Evolutionary conservation across 179 eudicot species (phyloP), one percentile per base, ranked within the genome.

Genomic region (Actinidia polygama): DNA sequence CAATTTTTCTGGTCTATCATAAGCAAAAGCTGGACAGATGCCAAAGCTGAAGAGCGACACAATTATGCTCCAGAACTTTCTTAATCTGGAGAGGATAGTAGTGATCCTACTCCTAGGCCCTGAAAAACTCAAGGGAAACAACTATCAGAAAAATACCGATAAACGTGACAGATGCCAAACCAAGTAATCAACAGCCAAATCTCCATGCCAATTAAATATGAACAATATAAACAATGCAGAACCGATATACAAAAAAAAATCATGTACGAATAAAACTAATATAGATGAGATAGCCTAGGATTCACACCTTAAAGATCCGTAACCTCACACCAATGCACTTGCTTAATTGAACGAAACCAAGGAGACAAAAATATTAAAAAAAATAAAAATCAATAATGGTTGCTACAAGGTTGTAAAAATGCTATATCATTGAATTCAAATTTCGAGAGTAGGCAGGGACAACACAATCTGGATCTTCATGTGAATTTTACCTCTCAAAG

Each of bases 161-260:
- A 51, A 55, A 16, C 50, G 57, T 77, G 15, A 58, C 58, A 59
- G 19, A 77, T 59, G 79, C 79, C 63, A 75, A 75, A 75, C 47
- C 64, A 75, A 54, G 79, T 24, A 63, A 36, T 21, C 36, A 3
- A 63, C 69, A 63, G 26, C 23, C 1, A 4, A 67, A 67, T 26
- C 18, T 36, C 72, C 7, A 67, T 16, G 19, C 30, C 68, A 14
- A 19, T 55, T 7, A 50, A 75, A 54, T 14, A 26, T 40, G n/a
- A 75, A 6, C 36, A 21, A 21, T 50, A 14, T 54, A 6, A 75
- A 2, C 44, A 75, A 26, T 6, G 19, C 21, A 75, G 15, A 12
- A 10, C 26, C 54, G 18, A 19, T 46, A 21, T 2, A 24, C 10
- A 73, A 73, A 50, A n/a, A 73, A 6, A 73, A 73, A 9, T 49